Evolutionary conservation across 441 rosid genomes (phyloP).

Genomic region (Pelargonium cotyledonis): DNA sequence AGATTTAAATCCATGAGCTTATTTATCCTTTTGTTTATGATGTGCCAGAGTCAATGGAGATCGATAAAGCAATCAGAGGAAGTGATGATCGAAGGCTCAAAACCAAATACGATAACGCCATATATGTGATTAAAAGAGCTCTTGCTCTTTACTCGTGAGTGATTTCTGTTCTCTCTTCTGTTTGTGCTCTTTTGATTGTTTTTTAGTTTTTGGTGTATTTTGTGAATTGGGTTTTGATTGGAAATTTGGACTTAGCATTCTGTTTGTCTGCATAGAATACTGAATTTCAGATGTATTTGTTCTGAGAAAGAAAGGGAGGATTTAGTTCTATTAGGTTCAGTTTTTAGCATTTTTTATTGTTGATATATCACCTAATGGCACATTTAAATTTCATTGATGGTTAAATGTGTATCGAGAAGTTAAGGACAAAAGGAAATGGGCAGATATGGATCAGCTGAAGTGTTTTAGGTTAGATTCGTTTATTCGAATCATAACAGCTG

Average conservation of each 20-base stretch:
- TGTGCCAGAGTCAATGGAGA: slow-evolving; percentile 62
- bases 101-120: slow-evolving; percentile 88
- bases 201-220: slow-evolving; percentile 13
- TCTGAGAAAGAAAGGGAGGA: background rate
- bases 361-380: background rate
- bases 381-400: background rate
- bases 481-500: background rate
- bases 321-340: background rate
- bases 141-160: slow-evolving; percentile 91
- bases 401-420: background rate
- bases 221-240: slow-evolving; percentile 13
- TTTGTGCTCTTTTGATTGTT: slow-evolving; percentile 14
- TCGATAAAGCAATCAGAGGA: slow-evolving; percentile 71
- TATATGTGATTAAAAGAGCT: slow-evolving; percentile 81
- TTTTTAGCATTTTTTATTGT: background rate
- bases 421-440: background rate
- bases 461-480: background rate
- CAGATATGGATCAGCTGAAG: slow-evolving; percentile 1
- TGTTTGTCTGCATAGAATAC: slow-evolving; percentile 5
- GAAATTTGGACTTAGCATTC: slow-evolving; percentile 11
- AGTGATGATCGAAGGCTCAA: slow-evolving; percentile 84
- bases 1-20: slow-evolving; percentile 18
- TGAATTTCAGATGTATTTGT: slow-evolving; percentile 2
- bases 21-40: slow-evolving; percentile 14
- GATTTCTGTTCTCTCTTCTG: slow-evolving; percentile 17